Percentiles rank a stretch among this genome's conserved stretches.
phyloP scores from a whole-genome alignment of 2,329 filamentous ascomycete species.

The Fusarium sp. region DNA sequence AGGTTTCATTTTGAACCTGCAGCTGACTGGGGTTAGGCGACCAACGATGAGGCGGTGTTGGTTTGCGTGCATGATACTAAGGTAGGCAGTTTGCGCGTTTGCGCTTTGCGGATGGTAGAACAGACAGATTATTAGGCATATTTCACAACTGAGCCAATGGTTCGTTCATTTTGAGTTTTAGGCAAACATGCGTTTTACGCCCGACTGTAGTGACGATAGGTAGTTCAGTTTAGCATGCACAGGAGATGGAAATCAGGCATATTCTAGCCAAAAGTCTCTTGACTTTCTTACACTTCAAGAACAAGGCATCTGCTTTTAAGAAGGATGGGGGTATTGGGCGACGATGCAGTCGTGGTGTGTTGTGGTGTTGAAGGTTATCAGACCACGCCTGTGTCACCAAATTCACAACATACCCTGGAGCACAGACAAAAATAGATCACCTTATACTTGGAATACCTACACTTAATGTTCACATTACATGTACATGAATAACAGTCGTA shows the following conservation, averaged over 20 bases:
- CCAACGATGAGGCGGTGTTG: constrained; percentile 2
- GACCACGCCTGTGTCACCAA: too few relatives aligned
- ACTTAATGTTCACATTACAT: too few relatives aligned
- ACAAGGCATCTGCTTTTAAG: background rate
- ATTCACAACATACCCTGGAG: too few relatives aligned
- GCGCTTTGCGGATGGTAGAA: too few relatives aligned
- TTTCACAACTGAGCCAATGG: background rate
- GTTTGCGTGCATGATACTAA: background rate
- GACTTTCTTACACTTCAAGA: too few relatives aligned
- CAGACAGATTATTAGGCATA: too few relatives aligned
- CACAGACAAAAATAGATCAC: too few relatives aligned
- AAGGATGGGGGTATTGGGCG: background rate
- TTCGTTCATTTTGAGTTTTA: background rate
- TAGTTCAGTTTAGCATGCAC: background rate
- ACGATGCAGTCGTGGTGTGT: background rate
- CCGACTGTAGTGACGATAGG: background rate
- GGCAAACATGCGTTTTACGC: background rate
- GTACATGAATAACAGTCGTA: too few relatives aligned
- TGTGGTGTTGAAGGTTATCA: too few relatives aligned
- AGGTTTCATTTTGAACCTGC: constrained; percentile 10
- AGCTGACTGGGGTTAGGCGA: constrained; percentile 15
- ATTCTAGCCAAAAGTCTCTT: background rate
- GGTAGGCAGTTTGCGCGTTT: too few relatives aligned
- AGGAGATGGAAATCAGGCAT: background rate
- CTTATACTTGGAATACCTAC: too few relatives aligned